Evolutionary conservation across 805 yeast genomes (phyloP).

Genomic region (Ascoidea asiatica): DNA sequence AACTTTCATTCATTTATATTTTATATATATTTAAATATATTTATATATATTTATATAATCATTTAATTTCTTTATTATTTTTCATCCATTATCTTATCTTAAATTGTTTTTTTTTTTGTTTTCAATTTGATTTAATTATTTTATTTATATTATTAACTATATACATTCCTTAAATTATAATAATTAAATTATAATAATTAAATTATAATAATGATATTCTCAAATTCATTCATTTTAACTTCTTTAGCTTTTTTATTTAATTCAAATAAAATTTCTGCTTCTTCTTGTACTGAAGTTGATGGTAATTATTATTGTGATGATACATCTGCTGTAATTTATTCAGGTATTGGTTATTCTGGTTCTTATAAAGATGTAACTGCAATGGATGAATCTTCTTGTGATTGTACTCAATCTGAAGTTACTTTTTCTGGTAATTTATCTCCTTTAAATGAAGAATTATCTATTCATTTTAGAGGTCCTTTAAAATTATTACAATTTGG

Average conservation of each 20-base stretch:
- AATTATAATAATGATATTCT: neutral
- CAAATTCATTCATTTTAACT: neutral
- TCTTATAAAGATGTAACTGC: slow-evolving; percentile 64
- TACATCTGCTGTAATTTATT: slow-evolving; percentile 20
- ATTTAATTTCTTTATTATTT: neutral
- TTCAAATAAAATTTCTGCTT: neutral
- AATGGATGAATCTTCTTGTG: slow-evolving; percentile 62
- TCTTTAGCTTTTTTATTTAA: neutral
- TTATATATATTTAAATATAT: too few species aligned
- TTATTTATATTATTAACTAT: neutral
- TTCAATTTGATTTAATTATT: neutral
- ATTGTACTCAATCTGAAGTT: slow-evolving; percentile 44
- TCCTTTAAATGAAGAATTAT: slow-evolving; percentile 77
- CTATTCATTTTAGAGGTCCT: slow-evolving; percentile 89
- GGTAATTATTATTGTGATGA: neutral
- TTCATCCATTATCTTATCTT: too few species aligned
- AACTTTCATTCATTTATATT: neutral
- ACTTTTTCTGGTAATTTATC: slow-evolving; percentile 61
- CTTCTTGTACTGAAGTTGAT: neutral
- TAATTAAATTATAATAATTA: too few species aligned
- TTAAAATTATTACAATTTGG: slow-evolving; percentile 71
- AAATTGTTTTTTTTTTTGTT: neutral
- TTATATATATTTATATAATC: neutral
- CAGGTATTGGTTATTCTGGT: slow-evolving; percentile 75
- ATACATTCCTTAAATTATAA: neutral